These are phyloP conservation scores for Chlorella vulgaris DNA, from an alignment of 139 green algal species.

Conservation along the genomic window DNA sequence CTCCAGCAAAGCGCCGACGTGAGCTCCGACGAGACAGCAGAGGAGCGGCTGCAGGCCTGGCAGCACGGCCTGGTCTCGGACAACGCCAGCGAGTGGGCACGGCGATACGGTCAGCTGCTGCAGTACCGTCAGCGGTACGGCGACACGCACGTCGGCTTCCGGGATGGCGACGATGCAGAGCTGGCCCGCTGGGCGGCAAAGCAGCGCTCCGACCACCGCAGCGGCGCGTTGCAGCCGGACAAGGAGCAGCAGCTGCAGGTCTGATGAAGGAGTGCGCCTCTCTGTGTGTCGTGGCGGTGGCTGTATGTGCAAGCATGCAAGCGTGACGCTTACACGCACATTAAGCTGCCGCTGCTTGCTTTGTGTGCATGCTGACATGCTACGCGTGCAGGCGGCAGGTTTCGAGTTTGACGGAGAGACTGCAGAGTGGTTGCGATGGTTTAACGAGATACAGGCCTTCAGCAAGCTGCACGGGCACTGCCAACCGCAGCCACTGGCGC, in stretches of 20 bases:
- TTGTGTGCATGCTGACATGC: too few species aligned
- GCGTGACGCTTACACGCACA: too few species aligned
- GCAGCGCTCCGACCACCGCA: constrained; percentile 55
- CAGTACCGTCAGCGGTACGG: constrained; percentile 61
- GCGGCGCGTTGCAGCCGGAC: constrained; percentile 23
- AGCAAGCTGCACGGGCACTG: constrained; percentile 53
- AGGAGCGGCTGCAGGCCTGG: constrained; percentile 58
- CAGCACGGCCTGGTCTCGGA: constrained; percentile 65
- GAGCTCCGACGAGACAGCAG: constrained; percentile 20
- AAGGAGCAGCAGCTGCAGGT: constrained; percentile 4
- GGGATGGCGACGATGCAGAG: constrained; percentile 59
- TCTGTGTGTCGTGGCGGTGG: too few species aligned
- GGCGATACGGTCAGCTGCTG: constrained; percentile 50
- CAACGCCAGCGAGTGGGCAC: constrained; percentile 56
- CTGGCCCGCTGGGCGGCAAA: constrained; percentile 66
- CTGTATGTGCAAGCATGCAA: too few species aligned
- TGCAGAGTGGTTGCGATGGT: constrained; percentile 79
- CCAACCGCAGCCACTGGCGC: constrained; percentile 51
- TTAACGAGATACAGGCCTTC: constrained; percentile 55
- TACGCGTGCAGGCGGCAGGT: constrained; percentile 40
- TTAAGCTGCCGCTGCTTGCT: too few species aligned
- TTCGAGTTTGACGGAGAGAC: constrained; percentile 73
- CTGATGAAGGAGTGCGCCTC: too few species aligned
- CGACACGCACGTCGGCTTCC: constrained; percentile 64
- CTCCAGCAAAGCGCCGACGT: constrained; percentile 31